Conservation (phyloP, 495 filamentous ascomycete genomes). For the Eremomyces bilateralis region DNA sequence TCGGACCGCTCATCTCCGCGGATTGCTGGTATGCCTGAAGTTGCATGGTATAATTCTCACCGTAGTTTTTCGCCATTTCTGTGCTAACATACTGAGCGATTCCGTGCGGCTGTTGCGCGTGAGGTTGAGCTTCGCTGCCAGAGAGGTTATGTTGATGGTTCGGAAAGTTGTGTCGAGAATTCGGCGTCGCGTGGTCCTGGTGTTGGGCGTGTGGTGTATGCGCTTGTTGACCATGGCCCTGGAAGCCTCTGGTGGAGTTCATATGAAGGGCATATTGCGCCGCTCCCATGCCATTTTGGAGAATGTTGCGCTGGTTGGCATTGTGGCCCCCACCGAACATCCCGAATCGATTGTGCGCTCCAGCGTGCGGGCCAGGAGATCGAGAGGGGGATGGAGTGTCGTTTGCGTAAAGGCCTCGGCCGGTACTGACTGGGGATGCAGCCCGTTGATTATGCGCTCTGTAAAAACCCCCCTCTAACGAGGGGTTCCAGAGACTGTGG, state of each 20-base stretch:
- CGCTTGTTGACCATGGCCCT: constrained; percentile 16
- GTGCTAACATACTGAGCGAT: no score
- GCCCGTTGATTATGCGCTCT: constrained; percentile 18
- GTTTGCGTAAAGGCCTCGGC: constrained; percentile 20
- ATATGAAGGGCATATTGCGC: no score
- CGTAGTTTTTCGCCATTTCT: no score
- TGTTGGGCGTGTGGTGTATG: constrained; percentile 45
- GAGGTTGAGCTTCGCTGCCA: constrained; percentile 53
- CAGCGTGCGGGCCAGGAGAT: constrained; percentile 44
- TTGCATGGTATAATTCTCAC: constrained; percentile 78
- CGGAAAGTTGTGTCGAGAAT: constrained; percentile 25
- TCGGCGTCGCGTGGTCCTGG: constrained; percentile 42
- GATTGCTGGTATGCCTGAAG: constrained; percentile 54
- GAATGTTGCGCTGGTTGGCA: no score
- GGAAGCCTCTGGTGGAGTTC: constrained; percentile 43
- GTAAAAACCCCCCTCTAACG: no score
- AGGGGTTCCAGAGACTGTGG: no score
- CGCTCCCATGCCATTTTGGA: no score
- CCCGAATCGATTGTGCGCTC: no score
- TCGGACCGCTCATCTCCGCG: constrained; percentile 37
- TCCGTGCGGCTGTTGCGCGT: constrained; percentile 47
- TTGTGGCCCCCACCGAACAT: no score
- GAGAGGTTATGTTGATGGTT: constrained; percentile 66
- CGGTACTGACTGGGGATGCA: constrained; percentile 31
- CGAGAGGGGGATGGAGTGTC: constrained; percentile 50